Base-by-base conservation (phyloP, 768 basidiomycete species). In the Lentinus tigrinus region DNA sequence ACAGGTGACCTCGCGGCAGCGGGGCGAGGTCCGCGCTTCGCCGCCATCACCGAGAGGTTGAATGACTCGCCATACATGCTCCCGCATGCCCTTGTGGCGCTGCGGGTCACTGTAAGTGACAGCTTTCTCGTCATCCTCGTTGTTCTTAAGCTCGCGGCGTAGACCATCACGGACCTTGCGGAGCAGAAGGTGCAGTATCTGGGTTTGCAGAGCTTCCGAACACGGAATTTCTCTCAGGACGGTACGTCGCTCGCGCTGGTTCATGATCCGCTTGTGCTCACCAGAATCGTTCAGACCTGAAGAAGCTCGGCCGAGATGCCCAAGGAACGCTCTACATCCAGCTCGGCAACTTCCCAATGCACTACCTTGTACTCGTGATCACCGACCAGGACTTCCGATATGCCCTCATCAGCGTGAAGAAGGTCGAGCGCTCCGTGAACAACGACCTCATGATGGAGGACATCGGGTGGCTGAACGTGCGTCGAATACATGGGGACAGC, bases 141-240 rank as follows among this genome's bases (percentile, higher is more conserved):
- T 16, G 3, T 17, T 3, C 8, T 5, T 36, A 28, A 26, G 39
- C 2, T 26, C 7, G 6, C 14, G n/a, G n/a, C 4, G n/a, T 62
- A 95, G 94, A 92, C 92, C 5, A 92, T 95, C 59, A 78, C 83
- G 42, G 91, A 93, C 54, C 79, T 88, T 16, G 83, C 88, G 10
- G 92, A 95, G 69, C 88, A 91, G 70, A 94, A 93, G 67, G 90
- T 88, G n/a, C 83, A 77, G 60, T 88, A 92, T 65, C 81, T 95
- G 10, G 94, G 94, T n/a, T 72, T 94, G 40, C 85, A 85, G 68
- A 85, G 82, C 56, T 89, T 83, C 72, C 83, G 85, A 16, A 72
- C 78, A 24, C 83, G 91, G 36, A 87, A 91, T 63, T 84, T 95
- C 60, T 69, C 77, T 1, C 76, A 70, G 36, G 83, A 88, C 66